phyloP scores from a whole-genome alignment of 352 stramenopile species.

The Phytophthora ohioensis region DNA sequence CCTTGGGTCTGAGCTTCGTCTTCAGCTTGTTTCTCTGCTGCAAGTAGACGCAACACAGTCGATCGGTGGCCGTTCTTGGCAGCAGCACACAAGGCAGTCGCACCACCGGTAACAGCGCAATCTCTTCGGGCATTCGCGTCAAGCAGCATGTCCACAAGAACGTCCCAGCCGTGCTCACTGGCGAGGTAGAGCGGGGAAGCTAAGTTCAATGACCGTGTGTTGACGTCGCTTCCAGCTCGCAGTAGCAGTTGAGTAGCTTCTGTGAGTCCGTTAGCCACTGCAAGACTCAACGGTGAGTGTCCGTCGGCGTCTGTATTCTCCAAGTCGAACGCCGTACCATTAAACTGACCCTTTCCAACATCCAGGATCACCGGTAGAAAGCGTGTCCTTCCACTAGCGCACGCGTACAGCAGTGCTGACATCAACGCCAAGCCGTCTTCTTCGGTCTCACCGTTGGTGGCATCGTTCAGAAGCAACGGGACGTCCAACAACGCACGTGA shows the following conservation, averaged over 20 bases:
- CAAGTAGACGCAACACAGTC: constrained; percentile 64
- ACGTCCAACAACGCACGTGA: constrained; percentile 59
- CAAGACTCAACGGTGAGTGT: constrained; percentile 66
- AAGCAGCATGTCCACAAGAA: constrained; percentile 72
- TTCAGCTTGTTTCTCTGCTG: constrained; percentile 37
- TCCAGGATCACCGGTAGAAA: constrained; percentile 56
- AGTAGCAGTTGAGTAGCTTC: constrained; percentile 58
- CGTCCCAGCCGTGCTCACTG: constrained; percentile 78
- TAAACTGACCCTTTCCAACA: constrained; percentile 28
- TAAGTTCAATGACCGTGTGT: constrained; percentile 69
- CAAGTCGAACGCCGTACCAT: constrained; percentile 36
- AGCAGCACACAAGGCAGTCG: constrained; percentile 76
- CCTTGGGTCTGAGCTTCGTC: constrained; percentile 16
- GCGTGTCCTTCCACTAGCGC: constrained; percentile 59
- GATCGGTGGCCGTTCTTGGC: constrained; percentile 80
- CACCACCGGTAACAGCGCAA: constrained; percentile 53
- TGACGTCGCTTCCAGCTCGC: constrained; percentile 55
- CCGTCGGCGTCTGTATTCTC: constrained; percentile 78
- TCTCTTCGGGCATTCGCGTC: constrained; percentile 51
- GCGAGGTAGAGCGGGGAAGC: constrained; percentile 83
- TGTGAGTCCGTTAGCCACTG: constrained; percentile 63
- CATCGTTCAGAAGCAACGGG: constrained; percentile 46
- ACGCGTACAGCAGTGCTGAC: constrained; percentile 73
- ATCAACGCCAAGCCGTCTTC: constrained; percentile 27
- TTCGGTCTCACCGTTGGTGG: constrained; percentile 13